These are phyloP conservation scores for Persicaria maculosa DNA, from an alignment of 148 eudicot species.

Conservation along the genomic window DNA sequence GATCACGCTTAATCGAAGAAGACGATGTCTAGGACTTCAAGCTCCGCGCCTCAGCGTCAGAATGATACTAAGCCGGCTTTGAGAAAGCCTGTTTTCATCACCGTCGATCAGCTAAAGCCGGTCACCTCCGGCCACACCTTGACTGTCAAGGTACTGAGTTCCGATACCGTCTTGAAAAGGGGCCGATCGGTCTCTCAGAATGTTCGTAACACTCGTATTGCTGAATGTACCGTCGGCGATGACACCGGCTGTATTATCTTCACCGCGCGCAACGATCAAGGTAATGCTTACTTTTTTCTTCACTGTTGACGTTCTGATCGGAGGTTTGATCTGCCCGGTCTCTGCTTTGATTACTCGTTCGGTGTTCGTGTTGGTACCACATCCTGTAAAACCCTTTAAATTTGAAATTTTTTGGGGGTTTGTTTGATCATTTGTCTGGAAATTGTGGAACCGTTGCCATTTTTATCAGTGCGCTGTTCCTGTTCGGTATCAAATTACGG, in stretches of 20 bases:
- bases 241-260: conserved; percentile 28
- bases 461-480: too few species aligned
- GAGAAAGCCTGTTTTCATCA: conserved; percentile 31
- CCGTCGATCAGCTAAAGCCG: conserved; percentile 25
- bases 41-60: background rate
- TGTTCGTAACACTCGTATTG: conserved; percentile 25
- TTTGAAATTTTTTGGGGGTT: too few species aligned
- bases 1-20: background rate
- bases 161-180: conserved; percentile 20
- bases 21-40: conserved; percentile 11
- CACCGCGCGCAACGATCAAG: conserved; percentile 36
- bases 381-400: too few species aligned
- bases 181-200: conserved; percentile 17
- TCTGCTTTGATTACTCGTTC: background rate
- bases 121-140: conserved; percentile 32
- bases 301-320: background rate
- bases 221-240: conserved; percentile 30
- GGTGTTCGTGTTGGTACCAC: too few species aligned
- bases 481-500: too few species aligned
- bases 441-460: too few species aligned
- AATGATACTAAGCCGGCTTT: conserved; percentile 15
- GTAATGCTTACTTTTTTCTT: conserved; percentile 11
- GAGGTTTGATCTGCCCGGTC: background rate
- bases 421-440: too few species aligned
- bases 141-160: conserved; percentile 23